Evolutionary conservation across 441 rosid genomes (phyloP).

Genomic region (Croton laevigatus): DNA sequence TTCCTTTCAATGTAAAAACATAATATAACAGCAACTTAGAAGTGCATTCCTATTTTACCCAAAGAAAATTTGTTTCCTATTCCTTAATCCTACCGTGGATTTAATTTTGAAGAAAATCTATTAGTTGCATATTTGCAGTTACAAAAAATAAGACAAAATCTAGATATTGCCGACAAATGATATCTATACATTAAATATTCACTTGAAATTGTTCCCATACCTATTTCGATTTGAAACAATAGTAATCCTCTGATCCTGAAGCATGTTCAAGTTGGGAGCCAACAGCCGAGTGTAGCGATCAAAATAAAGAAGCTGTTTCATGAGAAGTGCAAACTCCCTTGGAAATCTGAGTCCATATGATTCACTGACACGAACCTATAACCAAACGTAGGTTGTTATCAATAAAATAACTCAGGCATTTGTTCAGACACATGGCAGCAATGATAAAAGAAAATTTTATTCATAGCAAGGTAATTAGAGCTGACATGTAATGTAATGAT

Average conservation of each 20-base stretch:
- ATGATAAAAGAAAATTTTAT: background rate
- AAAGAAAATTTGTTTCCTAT: constrained; percentile 1
- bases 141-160: background rate
- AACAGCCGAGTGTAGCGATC: constrained; percentile 89
- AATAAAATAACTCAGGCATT: no score
- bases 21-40: background rate
- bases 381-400: background rate
- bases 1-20: constrained; percentile 1
- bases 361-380: constrained; percentile 81
- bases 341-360: constrained; percentile 92
- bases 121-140: constrained; percentile 15
- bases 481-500: background rate
- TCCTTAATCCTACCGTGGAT: background rate
- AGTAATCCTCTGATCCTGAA: constrained; percentile 87
- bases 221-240: constrained; percentile 63
- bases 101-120: background rate
- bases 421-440: background rate
- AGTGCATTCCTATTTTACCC: background rate
- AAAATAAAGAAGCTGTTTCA: constrained; percentile 95
- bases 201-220: constrained; percentile 41
- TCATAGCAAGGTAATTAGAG: background rate
- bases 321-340: constrained; percentile 88
- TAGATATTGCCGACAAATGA: background rate
- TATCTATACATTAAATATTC: constrained; percentile 14
- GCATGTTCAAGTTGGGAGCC: constrained; percentile 97